Conservation (phyloP, 1,139 yeast genomes). For the Geotrichum carabidarum region DNA sequence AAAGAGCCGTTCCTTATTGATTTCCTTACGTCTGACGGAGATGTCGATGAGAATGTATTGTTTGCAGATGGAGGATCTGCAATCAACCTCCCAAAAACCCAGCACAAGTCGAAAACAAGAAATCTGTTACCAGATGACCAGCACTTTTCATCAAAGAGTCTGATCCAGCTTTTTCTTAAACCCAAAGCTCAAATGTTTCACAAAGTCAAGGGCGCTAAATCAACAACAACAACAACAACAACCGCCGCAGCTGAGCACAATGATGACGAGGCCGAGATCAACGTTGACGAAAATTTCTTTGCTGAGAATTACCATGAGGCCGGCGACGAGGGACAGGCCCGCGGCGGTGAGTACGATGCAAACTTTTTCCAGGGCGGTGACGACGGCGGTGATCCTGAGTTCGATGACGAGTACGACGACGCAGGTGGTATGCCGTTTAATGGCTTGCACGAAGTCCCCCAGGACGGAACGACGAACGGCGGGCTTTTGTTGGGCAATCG, state of each 20-base stretch:
- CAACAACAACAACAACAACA: neutral
- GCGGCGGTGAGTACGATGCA: conserved; percentile 41
- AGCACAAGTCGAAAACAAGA: conserved; percentile 41
- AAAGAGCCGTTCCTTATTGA: conserved; percentile 45
- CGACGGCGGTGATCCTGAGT: conserved; percentile 27
- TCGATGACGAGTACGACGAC: conserved; percentile 22
- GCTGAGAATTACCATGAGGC: conserved; percentile 44
- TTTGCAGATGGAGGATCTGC: conserved; percentile 47
- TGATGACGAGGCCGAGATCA: conserved; percentile 21
- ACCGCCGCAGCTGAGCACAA: neutral
- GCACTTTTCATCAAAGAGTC: conserved; percentile 64
- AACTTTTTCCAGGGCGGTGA: conserved; percentile 42
- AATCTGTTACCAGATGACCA: conserved; percentile 69
- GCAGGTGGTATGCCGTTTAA: conserved; percentile 21
- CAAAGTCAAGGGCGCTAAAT: neutral
- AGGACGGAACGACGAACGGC: neutral
- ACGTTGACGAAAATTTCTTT: conserved; percentile 64
- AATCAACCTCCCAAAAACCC: conserved; percentile 44
- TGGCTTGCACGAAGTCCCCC: neutral
- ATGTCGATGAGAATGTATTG: conserved; percentile 43
- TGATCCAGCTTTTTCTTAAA: conserved; percentile 65
- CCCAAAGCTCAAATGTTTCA: conserved; percentile 43
- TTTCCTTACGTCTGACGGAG: conserved; percentile 45
- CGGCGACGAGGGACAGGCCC: conserved; percentile 24
- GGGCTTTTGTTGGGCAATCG: conserved; percentile 15